Evolutionary conservation across 1,284 basidiomycete species (phyloP), one percentile per base, ranked within the genome.

Genomic region (Cystobasidiaceae sp.): DNA sequence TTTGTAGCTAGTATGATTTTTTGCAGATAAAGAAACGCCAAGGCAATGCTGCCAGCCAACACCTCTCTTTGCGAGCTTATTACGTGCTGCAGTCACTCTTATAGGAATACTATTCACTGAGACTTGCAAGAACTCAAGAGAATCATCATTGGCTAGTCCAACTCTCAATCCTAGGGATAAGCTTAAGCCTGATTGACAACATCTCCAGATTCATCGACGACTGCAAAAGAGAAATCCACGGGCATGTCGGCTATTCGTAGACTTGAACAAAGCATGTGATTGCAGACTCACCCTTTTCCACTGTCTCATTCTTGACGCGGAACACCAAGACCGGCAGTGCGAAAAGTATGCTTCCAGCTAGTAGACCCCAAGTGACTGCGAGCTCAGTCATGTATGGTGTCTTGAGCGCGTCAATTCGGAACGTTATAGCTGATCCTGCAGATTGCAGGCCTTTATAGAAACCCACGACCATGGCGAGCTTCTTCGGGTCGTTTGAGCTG

Each of bases 401-500:
- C 56, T 66, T 66, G 28, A 52, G 41, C 9, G 67, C 67, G 46
- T 71, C 71, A 37, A 72, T 62, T 8, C 67, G 50, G 45, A 59
- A 73, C 3, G 68, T 67, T 15, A 69, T 67, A 0, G 71, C 71
- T 1, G 69, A 70, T 8, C 70, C 71, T 4, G 71, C 71, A 0
- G 58, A 65, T 46, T 72, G 71, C 7, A 74, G 34, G 33, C 73
- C 76, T 78, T 69, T 70, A 79, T 80, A 81, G 67, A 82, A 80
- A 9, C 81, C 81, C 28, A 81, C 75, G 68, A 84, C 81, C 70
- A 84, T 78, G 1, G 83, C 83, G n/a, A 85, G 76, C 69, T 83
- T 82, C 19, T 77, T 80, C 6, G 82, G 80, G 69, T 84, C 81
- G 65, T 84, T 84, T 4, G 81, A 66, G 69, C 57, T 62, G 39